Evolutionary conservation across 345 rosid species (phyloP).

Genomic region (Salix dunnii): DNA sequence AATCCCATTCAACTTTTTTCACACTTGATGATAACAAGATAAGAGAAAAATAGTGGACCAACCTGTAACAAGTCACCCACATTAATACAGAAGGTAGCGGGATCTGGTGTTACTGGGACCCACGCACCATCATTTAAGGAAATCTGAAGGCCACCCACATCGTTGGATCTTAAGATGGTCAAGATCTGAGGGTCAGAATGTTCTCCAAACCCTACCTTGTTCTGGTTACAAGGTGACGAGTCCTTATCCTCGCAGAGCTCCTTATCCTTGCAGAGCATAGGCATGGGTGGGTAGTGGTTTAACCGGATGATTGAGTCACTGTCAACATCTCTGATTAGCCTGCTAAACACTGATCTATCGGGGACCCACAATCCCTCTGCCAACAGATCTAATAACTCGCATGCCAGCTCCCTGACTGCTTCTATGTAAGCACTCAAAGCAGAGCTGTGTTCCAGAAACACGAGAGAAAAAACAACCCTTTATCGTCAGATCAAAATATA

Average conservation of each 20-base stretch:
- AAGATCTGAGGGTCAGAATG: conserved; percentile 99
- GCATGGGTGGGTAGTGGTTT: conserved; percentile 70
- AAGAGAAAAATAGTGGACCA: not conserved
- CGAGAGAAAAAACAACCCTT: not conserved
- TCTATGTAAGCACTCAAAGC: conserved; percentile 60
- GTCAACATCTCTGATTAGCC: conserved; percentile 62
- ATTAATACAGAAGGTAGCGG: conserved; percentile 65
- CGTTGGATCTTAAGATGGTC: conserved; percentile 86
- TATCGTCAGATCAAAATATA: not conserved
- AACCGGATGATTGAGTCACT: conserved; percentile 72
- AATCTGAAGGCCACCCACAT: conserved; percentile 83
- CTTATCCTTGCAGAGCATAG: not conserved
- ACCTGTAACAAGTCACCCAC: conserved; percentile 91
- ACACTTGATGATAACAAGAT: not conserved
- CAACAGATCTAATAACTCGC: conserved; percentile 71
- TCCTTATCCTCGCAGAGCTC: conserved; percentile 4
- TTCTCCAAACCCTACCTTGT: conserved; percentile 75
- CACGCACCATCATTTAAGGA: conserved; percentile 54
- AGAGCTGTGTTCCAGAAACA: conserved; percentile 35
- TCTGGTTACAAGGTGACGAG: conserved; percentile 30
- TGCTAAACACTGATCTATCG: conserved; percentile 49
- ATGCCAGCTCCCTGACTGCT: conserved; percentile 56
- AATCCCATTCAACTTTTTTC: conserved; percentile 1
- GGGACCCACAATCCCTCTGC: conserved; percentile 73
- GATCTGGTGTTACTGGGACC: conserved; percentile 81